Evolutionary conservation across 306 rosid species (phyloP).

Genomic region (Cicer yamashitae): DNA sequence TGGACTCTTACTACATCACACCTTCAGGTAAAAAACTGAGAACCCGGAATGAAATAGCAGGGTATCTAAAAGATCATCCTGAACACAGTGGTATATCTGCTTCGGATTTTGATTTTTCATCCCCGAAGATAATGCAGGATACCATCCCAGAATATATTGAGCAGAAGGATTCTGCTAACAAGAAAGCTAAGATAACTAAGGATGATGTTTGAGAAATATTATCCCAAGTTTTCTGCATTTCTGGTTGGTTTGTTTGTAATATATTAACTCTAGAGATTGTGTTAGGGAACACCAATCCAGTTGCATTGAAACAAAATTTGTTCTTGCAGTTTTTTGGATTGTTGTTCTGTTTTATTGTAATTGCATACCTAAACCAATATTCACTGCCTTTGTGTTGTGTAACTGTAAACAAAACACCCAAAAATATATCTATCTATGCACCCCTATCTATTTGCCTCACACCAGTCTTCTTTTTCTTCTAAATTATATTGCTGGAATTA

Average conservation of each 20-base stretch:
- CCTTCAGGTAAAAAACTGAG: slow-evolving; percentile 75
- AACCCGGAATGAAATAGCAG: slow-evolving; percentile 70
- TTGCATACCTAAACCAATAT: neutral
- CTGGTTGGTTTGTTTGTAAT: slow-evolving; percentile 19
- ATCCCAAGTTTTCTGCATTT: slow-evolving; percentile 33
- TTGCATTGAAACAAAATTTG: slow-evolving; percentile 1
- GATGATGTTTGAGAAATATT: slow-evolving; percentile 35
- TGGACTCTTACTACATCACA: slow-evolving; percentile 76
- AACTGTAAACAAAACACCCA: neutral
- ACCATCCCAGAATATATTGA: slow-evolving; percentile 62
- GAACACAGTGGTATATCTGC: slow-evolving; percentile 48
- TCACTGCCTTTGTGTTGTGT: neutral
- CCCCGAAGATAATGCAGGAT: slow-evolving; percentile 83
- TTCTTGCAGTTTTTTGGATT: neutral
- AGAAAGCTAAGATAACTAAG: slow-evolving; percentile 48
- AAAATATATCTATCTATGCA: neutral
- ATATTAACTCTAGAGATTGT: slow-evolving; percentile 3
- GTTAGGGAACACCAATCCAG: neutral
- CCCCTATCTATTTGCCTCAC: neutral
- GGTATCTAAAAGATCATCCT: slow-evolving; percentile 63
- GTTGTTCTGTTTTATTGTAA: too few species aligned
- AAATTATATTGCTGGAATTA: neutral
- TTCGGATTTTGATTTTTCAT: slow-evolving; percentile 63
- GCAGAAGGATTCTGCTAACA: slow-evolving; percentile 54
- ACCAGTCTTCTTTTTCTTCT: neutral